Evolutionary conservation across 2,329 filamentous ascomycete genomes (phyloP), one percentile per base, ranked within the genome.

Genomic region (Trichoderma endophyticum): DNA sequence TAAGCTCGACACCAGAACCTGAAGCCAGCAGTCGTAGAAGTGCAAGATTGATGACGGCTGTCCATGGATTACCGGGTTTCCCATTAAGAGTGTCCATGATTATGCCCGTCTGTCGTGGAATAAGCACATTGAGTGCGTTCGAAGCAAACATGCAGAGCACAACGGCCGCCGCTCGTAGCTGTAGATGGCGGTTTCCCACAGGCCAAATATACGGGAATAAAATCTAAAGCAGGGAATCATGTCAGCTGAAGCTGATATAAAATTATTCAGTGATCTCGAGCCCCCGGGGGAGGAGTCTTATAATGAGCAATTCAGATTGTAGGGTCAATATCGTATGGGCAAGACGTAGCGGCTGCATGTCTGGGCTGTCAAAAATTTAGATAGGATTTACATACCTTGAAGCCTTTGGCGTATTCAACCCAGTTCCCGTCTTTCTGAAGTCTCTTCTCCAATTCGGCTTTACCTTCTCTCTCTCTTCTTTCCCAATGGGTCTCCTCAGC

Each of bases 191-290:
- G 76, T 92, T 88, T 56, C 90, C 87, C 66, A 89, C 86, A 1
- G 94, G 94, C 89, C 92, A 95, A 24, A 97, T 84, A 77, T 94
- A 93, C 0, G 93, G 93, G 32, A 95, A 84, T 79, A 97, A 91
- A 43, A 95, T 82, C 88, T 91, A 71, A 18, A 32, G 39, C 39
- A 51, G 15, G n/a, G 26, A 28, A 24, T 39, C 32, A 24, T 14
- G 57, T 70, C 28, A 70, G 66, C 39, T 36, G n/a, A 36, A 60
- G 15, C 4, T 3, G 51, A 48, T 18, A 15, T 14, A 9, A 32
- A 43, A 60, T 30, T 12, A 4, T 39, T 56, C 6, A 32, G 18
- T 28, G 30, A 14, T 34, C 4, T 26, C 7, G 56, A 18, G n/a
- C 8, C 9, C 34, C 8, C 30, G 12, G 32, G n/a, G 21, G 36